Base-by-base conservation (phyloP, 148 eudicot species). In the Polygonum maritimum region DNA sequence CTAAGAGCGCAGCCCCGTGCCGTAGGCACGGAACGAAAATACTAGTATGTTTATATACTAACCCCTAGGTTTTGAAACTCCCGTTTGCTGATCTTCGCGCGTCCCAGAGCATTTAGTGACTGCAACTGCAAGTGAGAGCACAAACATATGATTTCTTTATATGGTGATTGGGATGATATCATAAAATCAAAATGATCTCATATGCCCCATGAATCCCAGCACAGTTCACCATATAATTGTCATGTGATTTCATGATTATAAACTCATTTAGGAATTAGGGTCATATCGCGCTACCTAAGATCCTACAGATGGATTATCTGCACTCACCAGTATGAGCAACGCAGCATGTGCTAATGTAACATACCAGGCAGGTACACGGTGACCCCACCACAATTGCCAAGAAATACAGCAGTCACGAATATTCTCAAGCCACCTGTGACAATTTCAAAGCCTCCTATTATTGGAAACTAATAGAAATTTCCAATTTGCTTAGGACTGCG, bases 361-460 rank as follows among this genome's bases (percentile, higher is more conserved):
- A 81, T 92, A 95, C 96, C 97, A 95, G 63, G 96, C 97, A 83
- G 98, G 98, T 80, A 95, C 74, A 26, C 92, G 91, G 60, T 95
- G 98, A 74, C 97, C 98, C 98, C 98, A 92, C 98, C 98, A 95
- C 76, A 95, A 96, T 80, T 95, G 98, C 87, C 97, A 88, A 76
- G 97, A 95, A 55, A 95, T 80, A 77, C 98, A 95, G 97, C 98
- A 90, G 82, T 95, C 97, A 63, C 96, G 94, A 78, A 92, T 95
- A 69, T 90, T 92, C 79, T 90, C 96, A 73, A 95, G 98, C 98
- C 98, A 95, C 80, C 98, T 95, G 90, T 48, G 54, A 78, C 35
- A 38, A 44, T 35, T 65, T 15, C 71, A 65, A 65, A 65, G 44
- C 71, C 39, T 1, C 21, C 36, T 49, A 48, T 67, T 74, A 87